These are phyloP conservation scores for Naganishia kalamii DNA, from an alignment of 768 basidiomycete species.

Conservation along the genomic window DNA sequence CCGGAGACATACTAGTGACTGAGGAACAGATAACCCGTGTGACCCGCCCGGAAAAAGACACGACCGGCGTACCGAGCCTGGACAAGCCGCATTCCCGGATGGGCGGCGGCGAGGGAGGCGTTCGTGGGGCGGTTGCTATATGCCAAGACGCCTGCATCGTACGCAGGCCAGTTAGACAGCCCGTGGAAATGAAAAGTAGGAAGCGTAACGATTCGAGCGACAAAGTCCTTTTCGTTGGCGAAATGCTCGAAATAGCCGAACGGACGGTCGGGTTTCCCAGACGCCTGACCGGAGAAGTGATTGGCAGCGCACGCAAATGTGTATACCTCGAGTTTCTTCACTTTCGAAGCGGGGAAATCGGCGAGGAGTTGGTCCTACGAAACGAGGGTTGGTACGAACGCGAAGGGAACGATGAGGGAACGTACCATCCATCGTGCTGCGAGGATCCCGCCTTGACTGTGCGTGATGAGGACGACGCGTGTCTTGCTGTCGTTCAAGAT, in stretches of 20 bases:
- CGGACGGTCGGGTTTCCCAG: too few species aligned
- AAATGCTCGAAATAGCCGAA: slow-evolving; percentile 30
- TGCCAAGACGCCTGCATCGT: too few species aligned
- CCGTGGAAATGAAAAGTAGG: not conserved
- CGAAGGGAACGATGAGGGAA: not conserved
- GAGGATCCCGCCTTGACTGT: slow-evolving; percentile 40
- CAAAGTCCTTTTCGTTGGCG: slow-evolving; percentile 33
- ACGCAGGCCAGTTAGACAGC: too few species aligned
- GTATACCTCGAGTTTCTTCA: slow-evolving; percentile 37
- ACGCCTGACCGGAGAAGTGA: slow-evolving; percentile 24
- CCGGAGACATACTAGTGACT: too few species aligned
- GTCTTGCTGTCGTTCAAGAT: slow-evolving; percentile 26
- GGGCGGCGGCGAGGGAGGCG: too few species aligned
- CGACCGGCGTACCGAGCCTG: too few species aligned
- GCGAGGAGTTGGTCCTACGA: slow-evolving; percentile 29
- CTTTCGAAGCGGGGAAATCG: slow-evolving; percentile 28
- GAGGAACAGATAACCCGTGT: too few species aligned
- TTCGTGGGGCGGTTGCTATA: too few species aligned
- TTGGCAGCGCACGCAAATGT: slow-evolving; percentile 38
- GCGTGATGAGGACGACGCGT: slow-evolving; percentile 35
- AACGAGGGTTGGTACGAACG: too few species aligned
- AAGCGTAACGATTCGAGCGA: slow-evolving; percentile 30
- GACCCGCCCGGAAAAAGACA: too few species aligned
- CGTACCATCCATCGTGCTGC: not conserved
- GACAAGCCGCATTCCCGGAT: too few species aligned